Conservation (phyloP, 1,284 basidiomycete genomes). For the Hymenochaete sp. region DNA sequence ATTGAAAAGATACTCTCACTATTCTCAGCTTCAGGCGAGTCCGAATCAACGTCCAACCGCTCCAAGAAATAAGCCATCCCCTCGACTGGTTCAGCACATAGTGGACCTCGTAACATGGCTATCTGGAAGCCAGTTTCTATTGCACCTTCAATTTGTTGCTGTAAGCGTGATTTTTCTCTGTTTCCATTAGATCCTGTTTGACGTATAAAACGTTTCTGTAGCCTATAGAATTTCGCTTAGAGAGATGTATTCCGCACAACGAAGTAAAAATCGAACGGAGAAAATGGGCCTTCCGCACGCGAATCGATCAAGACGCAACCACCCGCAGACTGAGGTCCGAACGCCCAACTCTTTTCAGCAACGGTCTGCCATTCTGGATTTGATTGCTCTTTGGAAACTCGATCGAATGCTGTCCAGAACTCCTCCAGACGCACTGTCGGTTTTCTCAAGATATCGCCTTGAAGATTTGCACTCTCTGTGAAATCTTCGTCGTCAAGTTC, state of each 20-base stretch:
- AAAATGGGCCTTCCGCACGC: constrained; percentile 32
- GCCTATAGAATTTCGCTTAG: constrained; percentile 21
- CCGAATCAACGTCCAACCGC: constrained; percentile 54
- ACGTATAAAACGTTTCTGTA: constrained; percentile 22
- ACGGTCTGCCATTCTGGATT: constrained; percentile 80
- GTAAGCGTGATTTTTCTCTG: constrained; percentile 21
- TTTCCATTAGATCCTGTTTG: background rate
- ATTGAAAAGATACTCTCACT: constrained; percentile 36
- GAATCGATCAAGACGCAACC: constrained; percentile 82
- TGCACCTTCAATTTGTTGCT: constrained; percentile 67
- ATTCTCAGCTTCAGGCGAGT: constrained; percentile 54
- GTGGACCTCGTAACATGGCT: constrained; percentile 86
- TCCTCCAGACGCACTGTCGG: constrained; percentile 63
- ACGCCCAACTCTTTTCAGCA: constrained; percentile 76
- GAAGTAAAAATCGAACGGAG: constrained; percentile 9
- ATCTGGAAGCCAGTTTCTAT: constrained; percentile 95
- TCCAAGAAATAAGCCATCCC: constrained; percentile 92
- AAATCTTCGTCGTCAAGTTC: constrained; percentile 30
- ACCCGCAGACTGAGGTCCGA: constrained; percentile 84
- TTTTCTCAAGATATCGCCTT: constrained; percentile 50
- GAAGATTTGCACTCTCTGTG: constrained; percentile 36
- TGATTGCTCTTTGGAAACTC: constrained; percentile 53
- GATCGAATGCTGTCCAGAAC: constrained; percentile 74
- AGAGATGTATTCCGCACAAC: too few species aligned
- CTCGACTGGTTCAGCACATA: constrained; percentile 93